phyloP scores from a whole-genome alignment of 768 basidiomycete genomes.

The Lactifluus hygrophoroides region DNA sequence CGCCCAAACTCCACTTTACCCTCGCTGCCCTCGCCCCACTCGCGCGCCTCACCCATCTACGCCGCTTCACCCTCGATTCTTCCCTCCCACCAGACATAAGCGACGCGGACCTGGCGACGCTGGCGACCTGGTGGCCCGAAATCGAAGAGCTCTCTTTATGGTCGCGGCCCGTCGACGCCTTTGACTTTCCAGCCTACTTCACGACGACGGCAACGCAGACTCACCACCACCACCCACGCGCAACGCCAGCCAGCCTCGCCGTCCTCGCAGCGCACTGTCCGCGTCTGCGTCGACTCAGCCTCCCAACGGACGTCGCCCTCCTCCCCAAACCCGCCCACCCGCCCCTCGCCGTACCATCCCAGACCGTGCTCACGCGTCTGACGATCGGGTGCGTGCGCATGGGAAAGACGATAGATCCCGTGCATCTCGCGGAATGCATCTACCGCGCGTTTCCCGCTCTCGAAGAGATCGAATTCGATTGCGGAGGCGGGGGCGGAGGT shows the following conservation, averaged over 20 bases:
- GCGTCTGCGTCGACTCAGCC: slow-evolving; percentile 18
- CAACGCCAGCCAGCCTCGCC: slow-evolving; percentile 21
- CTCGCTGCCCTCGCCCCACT: slow-evolving; percentile 24
- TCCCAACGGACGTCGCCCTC: slow-evolving; percentile 21
- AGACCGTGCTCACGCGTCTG: slow-evolving; percentile 16
- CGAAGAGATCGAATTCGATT: slow-evolving; percentile 16
- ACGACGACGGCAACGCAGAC: neutral
- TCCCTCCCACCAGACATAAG: slow-evolving; percentile 23
- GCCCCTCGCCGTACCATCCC: slow-evolving; percentile 1
- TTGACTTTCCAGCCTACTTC: slow-evolving; percentile 19
- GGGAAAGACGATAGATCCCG: slow-evolving; percentile 12
- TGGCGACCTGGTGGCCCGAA: slow-evolving; percentile 27
- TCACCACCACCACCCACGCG: slow-evolving; percentile 6
- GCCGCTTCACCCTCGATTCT: slow-evolving; percentile 22
- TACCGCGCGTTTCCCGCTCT: slow-evolving; percentile 18
- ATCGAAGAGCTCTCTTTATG: slow-evolving; percentile 25
- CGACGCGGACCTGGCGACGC: slow-evolving; percentile 23
- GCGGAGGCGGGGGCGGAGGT: too few species aligned
- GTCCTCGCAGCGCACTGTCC: slow-evolving; percentile 23
- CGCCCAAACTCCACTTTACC: slow-evolving; percentile 22
- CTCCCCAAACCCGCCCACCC: slow-evolving; percentile 6
- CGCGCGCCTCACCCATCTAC: slow-evolving; percentile 22
- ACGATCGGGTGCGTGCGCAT: slow-evolving; percentile 22
- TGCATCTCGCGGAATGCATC: slow-evolving; percentile 15
- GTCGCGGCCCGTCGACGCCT: slow-evolving; percentile 19